These are phyloP conservation scores for Podospora conica DNA, from an alignment of 495 filamentous ascomycete species.

Conservation along the genomic window DNA sequence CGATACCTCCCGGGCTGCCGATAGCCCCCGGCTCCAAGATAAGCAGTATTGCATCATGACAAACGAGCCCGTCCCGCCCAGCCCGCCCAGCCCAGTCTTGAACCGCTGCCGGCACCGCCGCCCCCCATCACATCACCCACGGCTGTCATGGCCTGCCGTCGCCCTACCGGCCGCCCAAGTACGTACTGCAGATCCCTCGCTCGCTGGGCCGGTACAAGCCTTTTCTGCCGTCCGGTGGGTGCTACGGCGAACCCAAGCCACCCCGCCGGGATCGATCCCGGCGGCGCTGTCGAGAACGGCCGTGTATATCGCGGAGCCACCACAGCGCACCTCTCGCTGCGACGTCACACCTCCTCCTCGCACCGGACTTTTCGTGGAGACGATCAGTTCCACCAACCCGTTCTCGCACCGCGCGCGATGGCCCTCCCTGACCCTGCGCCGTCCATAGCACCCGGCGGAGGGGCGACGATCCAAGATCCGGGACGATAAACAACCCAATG, in stretches of 20 bases:
- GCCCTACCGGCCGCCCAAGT: background rate
- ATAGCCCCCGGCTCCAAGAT: background rate
- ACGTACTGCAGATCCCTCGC: background rate
- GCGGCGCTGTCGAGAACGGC: background rate
- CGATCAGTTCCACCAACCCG: background rate
- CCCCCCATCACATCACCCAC: background rate
- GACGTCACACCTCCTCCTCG: background rate
- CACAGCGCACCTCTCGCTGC: background rate
- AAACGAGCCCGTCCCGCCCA: background rate
- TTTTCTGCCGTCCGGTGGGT: background rate
- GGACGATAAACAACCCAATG: background rate
- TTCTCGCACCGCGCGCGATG: background rate
- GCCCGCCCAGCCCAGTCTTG: background rate
- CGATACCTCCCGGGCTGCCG: too few species aligned
- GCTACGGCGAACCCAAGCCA: background rate
- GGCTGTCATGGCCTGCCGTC: background rate
- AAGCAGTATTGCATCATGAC: background rate
- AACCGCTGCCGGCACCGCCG: background rate
- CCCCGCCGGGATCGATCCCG: background rate
- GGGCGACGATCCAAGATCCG: slow-evolving; percentile 5
- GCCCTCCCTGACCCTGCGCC: background rate
- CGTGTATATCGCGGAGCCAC: background rate
- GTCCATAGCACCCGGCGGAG: background rate
- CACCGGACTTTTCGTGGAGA: background rate
- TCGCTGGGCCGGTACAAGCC: background rate